Evolutionary conservation across 2,329 filamentous ascomycete genomes (phyloP), one percentile per base, ranked within the genome.

Genomic region (Aspergillus pseudoglaucus): DNA sequence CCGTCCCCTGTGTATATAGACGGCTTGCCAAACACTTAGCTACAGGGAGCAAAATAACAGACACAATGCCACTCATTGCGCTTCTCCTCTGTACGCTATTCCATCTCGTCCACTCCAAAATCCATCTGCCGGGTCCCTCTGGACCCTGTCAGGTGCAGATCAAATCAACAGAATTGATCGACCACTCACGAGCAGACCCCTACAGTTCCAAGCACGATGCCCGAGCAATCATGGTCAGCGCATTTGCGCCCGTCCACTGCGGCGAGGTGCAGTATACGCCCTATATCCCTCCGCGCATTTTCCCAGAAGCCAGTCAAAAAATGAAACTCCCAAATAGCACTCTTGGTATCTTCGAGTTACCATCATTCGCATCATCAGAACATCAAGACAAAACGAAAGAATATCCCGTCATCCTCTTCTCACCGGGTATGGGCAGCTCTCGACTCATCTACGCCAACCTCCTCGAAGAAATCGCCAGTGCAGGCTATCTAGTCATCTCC

Each of bases 371-470:
- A 10, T 4, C 25, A 9, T 30, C 9, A 1, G 25, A 30, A 3
- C 25, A 30, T 30, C 10, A 30, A 10, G 12, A 12, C 25, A n/a
- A 5, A 17, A 30, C n/a, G 1, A 14, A 20, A 12, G 12, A 37
- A n/a, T 45, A 38, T 23, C 32, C 43, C 6, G 15, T 45, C 7
- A 25, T 38, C 4, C 10, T 45, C 7, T 45, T 45, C 32, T 45
- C 43, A 2, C 43, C 43, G 0, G 43, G 43, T 0, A 14, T 38
- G 30, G 18, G 32, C 17, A n/a, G 14, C 6, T 45, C 30, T 12
- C 43, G 43, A n/a, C 37, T 45, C 10, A n/a, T 45, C 18, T 45
- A 45, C 22, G 18, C 30, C 12, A 23, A 37, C 18, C 14, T 45
- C 7, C 18, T 45, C 7, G 4, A 33, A 14, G 8, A 20, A 15